phyloP scores from a whole-genome alignment of 2,329 filamentous ascomycete genomes.

The Mycosphaerelloides madeirae region DNA sequence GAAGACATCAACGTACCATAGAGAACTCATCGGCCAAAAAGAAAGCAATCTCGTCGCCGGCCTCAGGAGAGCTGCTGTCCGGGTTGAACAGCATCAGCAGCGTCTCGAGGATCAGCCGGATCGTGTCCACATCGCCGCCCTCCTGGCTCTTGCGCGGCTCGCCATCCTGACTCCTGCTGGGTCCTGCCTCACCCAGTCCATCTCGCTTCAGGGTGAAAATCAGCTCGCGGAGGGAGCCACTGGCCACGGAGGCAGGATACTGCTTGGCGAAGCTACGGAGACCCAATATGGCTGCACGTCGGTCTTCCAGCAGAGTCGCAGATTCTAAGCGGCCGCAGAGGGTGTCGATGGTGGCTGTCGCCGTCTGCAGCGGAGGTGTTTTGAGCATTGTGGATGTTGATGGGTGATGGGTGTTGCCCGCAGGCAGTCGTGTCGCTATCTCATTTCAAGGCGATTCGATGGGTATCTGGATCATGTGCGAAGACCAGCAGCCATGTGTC shows the following conservation, averaged over 20 bases:
- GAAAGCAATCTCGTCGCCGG: slow-evolving; percentile 89
- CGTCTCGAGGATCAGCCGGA: slow-evolving; percentile 92
- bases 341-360: slow-evolving; percentile 87
- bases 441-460: slow-evolving; percentile 8
- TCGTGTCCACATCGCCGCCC: slow-evolving; percentile 78
- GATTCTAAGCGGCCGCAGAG: slow-evolving; percentile 82
- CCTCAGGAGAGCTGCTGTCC: slow-evolving; percentile 66
- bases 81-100: slow-evolving; percentile 85
- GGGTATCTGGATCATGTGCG: too few species aligned
- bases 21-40: slow-evolving; percentile 99
- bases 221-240: slow-evolving; percentile 80
- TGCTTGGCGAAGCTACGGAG: slow-evolving; percentile 94
- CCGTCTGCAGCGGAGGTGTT: slow-evolving; percentile 92
- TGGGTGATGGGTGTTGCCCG: slow-evolving; percentile 14
- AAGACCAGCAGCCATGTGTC: too few species aligned
- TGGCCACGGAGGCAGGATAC: slow-evolving; percentile 92
- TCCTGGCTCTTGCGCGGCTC: slow-evolving; percentile 50
- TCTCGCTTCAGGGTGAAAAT: slow-evolving; percentile 83
- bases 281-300: slow-evolving; percentile 85
- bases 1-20: slow-evolving; percentile 53
- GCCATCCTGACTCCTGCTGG: slow-evolving; percentile 20
- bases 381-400: slow-evolving; percentile 42
- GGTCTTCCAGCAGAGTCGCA: slow-evolving; percentile 88
- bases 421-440: slow-evolving; percentile 18
- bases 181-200: slow-evolving; percentile 34